A percentile compares a stretch with the other conserved stretches of the same genome.
Evolutionary conservation across 2,329 filamentous ascomycete species (phyloP).

Genomic region (Pestalotiopsis sp.): DNA sequence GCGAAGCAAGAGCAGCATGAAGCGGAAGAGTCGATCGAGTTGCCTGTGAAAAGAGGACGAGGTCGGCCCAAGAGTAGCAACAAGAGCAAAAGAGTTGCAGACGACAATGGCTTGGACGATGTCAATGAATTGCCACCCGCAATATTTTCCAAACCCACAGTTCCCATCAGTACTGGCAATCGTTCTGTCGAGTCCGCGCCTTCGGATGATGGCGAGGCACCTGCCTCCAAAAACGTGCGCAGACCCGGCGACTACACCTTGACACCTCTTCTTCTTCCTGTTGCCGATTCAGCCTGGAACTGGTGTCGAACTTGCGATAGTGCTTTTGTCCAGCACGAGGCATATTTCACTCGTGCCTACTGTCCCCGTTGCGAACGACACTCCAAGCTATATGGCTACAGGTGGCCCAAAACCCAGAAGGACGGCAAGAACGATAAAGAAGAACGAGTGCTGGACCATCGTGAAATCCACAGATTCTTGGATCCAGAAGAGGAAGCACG

Average conservation of each 20-base stretch:
- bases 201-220: neutral
- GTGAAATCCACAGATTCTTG: constrained; percentile 85
- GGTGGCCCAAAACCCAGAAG: constrained; percentile 93
- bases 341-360: constrained; percentile 81
- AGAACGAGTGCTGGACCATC: constrained; percentile 77
- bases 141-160: neutral
- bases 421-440: constrained; percentile 74
- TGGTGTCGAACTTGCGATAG: constrained; percentile 82
- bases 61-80: constrained; percentile 11
- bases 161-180: too few relatives aligned
- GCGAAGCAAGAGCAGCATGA: constrained; percentile 9
- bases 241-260: constrained; percentile 81
- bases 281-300: constrained; percentile 81
- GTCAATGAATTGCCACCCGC: neutral
- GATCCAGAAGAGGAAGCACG: constrained; percentile 68
- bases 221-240: constrained; percentile 38
- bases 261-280: constrained; percentile 73
- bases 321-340: constrained; percentile 85
- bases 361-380: constrained; percentile 95
- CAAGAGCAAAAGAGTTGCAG: neutral
- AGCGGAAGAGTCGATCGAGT: neutral
- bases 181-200: neutral
- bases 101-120: neutral
- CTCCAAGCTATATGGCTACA: constrained; percentile 90
- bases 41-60: constrained; percentile 11